Conservation (phyloP, 225 moss, liverwort and hornwort species). For the Lunularia cruciata region DNA sequence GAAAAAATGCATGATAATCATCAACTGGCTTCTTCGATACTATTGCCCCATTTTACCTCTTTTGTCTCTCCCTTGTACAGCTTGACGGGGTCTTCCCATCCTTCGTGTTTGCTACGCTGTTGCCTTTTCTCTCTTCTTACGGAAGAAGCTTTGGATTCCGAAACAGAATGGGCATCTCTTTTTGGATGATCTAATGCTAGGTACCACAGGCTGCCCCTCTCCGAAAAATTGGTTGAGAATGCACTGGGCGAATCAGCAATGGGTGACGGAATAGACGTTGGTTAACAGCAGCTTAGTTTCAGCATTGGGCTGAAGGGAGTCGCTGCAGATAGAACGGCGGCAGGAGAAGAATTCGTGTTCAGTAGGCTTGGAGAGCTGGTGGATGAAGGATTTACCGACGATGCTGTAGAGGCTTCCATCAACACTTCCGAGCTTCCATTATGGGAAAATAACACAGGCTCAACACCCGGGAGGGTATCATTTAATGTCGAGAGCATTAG, state of each 20-base stretch:
- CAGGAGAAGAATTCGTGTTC: slow-evolving; percentile 89
- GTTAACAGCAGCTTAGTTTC: slow-evolving; percentile 86
- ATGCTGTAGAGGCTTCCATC: slow-evolving; percentile 94
- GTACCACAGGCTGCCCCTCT: slow-evolving; percentile 91
- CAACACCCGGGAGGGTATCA: slow-evolving; percentile 91
- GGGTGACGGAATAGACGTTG: slow-evolving; percentile 93
- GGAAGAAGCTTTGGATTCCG: slow-evolving; percentile 68
- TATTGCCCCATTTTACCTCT: no score
- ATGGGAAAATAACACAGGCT: slow-evolving; percentile 96
- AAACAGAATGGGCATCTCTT: slow-evolving; percentile 97
- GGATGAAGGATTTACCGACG: slow-evolving; percentile 74
- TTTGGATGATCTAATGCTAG: slow-evolving; percentile 85
- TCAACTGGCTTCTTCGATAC: slow-evolving; percentile 97
- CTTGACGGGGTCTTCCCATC: no score
- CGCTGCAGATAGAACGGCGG: slow-evolving; percentile 62
- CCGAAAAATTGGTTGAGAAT: slow-evolving; percentile 86
- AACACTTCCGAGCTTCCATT: slow-evolving; percentile 90
- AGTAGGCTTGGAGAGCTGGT: slow-evolving; percentile 71
- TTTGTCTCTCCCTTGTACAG: no score
- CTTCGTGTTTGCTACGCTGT: no score
- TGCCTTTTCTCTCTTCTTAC: no score
- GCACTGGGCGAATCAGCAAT: slow-evolving; percentile 84
- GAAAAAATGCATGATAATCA: slow-evolving; percentile 92
- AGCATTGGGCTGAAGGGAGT: slow-evolving; percentile 95
- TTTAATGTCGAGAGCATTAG: slow-evolving; percentile 96